These are phyloP conservation scores for Metarhizium humberi DNA, from an alignment of 2,329 filamentous ascomycete genomes.

Conservation along the genomic window DNA sequence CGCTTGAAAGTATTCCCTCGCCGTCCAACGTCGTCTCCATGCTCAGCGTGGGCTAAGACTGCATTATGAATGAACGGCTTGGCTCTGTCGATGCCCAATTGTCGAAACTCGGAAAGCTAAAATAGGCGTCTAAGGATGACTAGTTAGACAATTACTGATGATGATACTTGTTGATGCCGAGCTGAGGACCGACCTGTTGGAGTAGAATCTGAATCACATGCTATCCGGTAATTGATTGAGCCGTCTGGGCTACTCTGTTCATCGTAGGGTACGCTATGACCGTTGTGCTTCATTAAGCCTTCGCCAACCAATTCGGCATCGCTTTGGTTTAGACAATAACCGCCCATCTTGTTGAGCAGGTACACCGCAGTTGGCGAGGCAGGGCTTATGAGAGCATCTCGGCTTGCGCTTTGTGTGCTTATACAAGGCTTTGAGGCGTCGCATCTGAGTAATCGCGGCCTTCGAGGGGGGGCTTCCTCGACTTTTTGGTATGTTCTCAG, in stretches of 20 bases:
- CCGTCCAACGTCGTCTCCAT: background rate
- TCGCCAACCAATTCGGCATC: background rate
- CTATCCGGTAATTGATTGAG: background rate
- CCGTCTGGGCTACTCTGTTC: background rate
- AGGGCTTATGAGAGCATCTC: background rate
- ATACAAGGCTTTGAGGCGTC: background rate
- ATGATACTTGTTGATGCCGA: background rate
- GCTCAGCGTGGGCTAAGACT: background rate
- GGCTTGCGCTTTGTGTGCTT: background rate
- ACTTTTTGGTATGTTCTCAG: background rate
- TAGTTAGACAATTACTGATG: background rate
- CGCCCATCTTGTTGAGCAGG: background rate
- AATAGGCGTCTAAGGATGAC: constrained; percentile 40
- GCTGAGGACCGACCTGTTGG: constrained; percentile 15
- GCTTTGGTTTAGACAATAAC: background rate
- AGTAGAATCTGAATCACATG: background rate
- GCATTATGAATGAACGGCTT: constrained; percentile 2
- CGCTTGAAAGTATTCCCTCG: no score
- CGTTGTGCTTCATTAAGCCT: background rate
- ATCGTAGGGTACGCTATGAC: background rate
- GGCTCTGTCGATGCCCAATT: constrained; percentile 33
- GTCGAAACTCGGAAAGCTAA: constrained; percentile 68
- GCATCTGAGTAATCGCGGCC: background rate
- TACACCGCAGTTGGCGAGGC: background rate
- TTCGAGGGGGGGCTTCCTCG: background rate